phyloP scores from a whole-genome alignment of 768 basidiomycete species.

The Lactifluus pinguis region DNA sequence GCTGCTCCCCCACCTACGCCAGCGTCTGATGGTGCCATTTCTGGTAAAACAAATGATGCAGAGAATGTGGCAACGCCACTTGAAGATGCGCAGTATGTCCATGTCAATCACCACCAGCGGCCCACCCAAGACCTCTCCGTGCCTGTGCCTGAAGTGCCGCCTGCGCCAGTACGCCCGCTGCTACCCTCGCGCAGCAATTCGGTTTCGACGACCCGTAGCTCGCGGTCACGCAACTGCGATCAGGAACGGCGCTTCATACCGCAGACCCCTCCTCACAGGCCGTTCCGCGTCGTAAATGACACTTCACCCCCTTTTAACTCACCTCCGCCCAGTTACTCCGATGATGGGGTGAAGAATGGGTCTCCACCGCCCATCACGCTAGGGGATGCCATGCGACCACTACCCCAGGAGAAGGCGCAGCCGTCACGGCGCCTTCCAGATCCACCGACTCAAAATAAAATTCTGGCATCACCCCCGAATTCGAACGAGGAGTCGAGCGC shows the following conservation, averaged over 20 bases:
- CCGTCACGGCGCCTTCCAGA: not conserved
- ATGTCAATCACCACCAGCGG: not conserved
- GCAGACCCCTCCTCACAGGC: slow-evolving; percentile 1
- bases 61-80: not conserved
- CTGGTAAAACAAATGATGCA: not conserved
- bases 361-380: slow-evolving; percentile 7
- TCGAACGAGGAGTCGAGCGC: not conserved
- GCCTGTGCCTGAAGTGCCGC: not conserved
- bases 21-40: not conserved
- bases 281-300: slow-evolving; percentile 16
- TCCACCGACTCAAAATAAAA: not conserved
- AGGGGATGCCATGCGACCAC: not conserved
- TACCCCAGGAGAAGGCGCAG: not conserved
- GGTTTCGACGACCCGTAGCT: not conserved
- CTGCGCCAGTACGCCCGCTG: not conserved
- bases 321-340: slow-evolving; percentile 10
- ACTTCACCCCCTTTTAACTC: not conserved
- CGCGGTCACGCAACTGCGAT: not conserved
- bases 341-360: not conserved
- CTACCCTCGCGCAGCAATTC: not conserved
- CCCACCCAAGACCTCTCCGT: not conserved
- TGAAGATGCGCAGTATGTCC: slow-evolving; percentile 14
- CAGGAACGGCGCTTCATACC: not conserved
- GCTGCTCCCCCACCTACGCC: slow-evolving; percentile 8
- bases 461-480: not conserved